Conservation (phyloP, 805 yeast species). For the Candida montana region DNA sequence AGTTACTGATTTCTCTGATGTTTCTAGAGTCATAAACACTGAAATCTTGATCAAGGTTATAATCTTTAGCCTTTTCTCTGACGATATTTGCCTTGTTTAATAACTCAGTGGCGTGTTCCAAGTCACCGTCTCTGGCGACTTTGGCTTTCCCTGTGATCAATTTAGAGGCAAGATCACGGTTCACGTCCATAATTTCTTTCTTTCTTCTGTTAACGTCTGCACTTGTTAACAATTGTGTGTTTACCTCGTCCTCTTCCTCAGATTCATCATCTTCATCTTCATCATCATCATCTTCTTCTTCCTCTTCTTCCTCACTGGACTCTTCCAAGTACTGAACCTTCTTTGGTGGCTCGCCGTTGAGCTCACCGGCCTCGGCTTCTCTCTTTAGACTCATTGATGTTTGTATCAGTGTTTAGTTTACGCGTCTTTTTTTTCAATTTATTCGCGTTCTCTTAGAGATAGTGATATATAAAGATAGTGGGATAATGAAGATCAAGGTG, state of each 20-base stretch:
- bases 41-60: conserved; percentile 31
- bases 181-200: conserved; percentile 27
- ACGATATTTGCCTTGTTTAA: conserved; percentile 42
- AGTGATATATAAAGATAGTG: too few relatives aligned
- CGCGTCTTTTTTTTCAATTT: too few relatives aligned
- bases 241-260: conserved; percentile 7
- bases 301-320: conserved; percentile 7
- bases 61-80: conserved; percentile 37
- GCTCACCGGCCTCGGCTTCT: not conserved
- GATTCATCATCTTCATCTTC: conserved; percentile 13
- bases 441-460: too few relatives aligned
- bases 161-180: conserved; percentile 27
- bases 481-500: conserved; percentile 2
- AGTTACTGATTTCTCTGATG: conserved; percentile 50
- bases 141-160: conserved; percentile 38
- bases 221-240: not conserved
- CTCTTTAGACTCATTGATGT: not conserved
- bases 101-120: conserved; percentile 39
- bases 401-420: too few relatives aligned
- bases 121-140: conserved; percentile 55
- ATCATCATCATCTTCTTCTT: conserved; percentile 6
- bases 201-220: conserved; percentile 15
- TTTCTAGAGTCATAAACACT: conserved; percentile 65
- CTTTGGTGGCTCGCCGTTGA: not conserved
- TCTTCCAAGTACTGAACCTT: conserved; percentile 2